Conservation (phyloP, 2,329 filamentous ascomycete genomes). For the Ilyonectria mors-panacis region DNA sequence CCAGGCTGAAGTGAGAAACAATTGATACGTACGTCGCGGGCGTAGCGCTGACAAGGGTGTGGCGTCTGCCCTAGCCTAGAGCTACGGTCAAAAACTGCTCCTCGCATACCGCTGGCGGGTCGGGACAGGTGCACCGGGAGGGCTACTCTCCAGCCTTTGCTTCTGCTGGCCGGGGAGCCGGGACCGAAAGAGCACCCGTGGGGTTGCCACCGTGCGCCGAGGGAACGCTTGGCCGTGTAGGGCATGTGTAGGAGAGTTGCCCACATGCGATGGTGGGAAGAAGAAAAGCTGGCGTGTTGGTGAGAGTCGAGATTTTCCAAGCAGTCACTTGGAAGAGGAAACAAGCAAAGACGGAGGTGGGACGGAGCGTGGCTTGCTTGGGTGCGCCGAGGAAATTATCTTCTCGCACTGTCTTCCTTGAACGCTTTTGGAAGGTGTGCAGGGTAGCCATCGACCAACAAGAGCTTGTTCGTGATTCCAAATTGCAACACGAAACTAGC, state of each 20-base stretch:
- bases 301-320: background rate
- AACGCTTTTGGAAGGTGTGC: background rate
- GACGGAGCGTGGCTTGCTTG: slow-evolving; percentile 9
- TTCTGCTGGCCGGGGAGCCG: background rate
- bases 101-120: slow-evolving; percentile 33
- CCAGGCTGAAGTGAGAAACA: slow-evolving; percentile 34
- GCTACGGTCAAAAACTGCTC: slow-evolving; percentile 29
- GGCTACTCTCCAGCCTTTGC: slow-evolving; percentile 12
- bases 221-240: slow-evolving; percentile 10
- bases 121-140: slow-evolving; percentile 12
- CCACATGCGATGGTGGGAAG: background rate
- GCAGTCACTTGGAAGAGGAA: background rate
- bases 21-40: slow-evolving; percentile 29
- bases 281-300: background rate
- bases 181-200: background rate
- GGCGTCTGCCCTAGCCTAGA: slow-evolving; percentile 28
- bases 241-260: background rate
- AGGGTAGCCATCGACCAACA: background rate
- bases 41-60: slow-evolving; percentile 37
- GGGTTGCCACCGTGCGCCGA: slow-evolving; percentile 7
- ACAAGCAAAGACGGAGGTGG: background rate
- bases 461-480: background rate
- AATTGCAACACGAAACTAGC: background rate
- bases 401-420: background rate
- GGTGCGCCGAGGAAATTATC: background rate